Evolutionary conservation across 2,329 filamentous ascomycete species (phyloP), one percentile per base, ranked within the genome.

Genomic region (Aspergillus jensenii): DNA sequence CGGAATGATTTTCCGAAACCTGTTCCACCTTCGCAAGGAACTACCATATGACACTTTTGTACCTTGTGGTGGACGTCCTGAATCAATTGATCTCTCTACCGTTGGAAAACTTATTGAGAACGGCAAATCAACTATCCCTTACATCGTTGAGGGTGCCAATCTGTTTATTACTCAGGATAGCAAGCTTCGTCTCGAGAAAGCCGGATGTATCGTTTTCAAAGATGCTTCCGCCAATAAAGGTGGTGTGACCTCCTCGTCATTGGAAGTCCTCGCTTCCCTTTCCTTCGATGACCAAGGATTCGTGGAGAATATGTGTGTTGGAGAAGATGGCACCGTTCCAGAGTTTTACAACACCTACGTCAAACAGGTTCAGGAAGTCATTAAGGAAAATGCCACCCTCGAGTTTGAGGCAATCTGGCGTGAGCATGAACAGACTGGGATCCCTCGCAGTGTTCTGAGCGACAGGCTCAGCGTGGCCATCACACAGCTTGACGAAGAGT

Each of bases 321-420:
- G 78, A 63, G 86, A 92, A 64, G 84, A 89, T 63, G 95, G 91
- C 52, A 85, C 88, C 51, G 87, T 88, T 2, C 95, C 95, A 0
- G 84, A 88, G 51, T 99, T 99, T 82, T 99, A 99, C 84, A 83
- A 93, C 72, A 85, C 87, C 44, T 99, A 99, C 69, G 95, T 99
- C 68, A 90, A 89, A 73, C 85, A 92, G 70, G 95, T 99, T 2
- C 95, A 99, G 78, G 84, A 86, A 62, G 92, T 89, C 71, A 98
- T 99, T 74, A 87, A 90, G 76, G 87, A 92, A 67, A 99, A 99
- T 67, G 95, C 95, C 2, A 82, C 86, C 15, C 86, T 99, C 37
- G 95, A 99, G 76, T 99, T 99, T 67, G 95, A 99, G 79, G 95
- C 95, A 44, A 96, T 99, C 78, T 99, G 95, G 95, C 87, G 91